phyloP scores from a whole-genome alignment of 805 yeast species.

The Metschnikowia hibisci region DNA sequence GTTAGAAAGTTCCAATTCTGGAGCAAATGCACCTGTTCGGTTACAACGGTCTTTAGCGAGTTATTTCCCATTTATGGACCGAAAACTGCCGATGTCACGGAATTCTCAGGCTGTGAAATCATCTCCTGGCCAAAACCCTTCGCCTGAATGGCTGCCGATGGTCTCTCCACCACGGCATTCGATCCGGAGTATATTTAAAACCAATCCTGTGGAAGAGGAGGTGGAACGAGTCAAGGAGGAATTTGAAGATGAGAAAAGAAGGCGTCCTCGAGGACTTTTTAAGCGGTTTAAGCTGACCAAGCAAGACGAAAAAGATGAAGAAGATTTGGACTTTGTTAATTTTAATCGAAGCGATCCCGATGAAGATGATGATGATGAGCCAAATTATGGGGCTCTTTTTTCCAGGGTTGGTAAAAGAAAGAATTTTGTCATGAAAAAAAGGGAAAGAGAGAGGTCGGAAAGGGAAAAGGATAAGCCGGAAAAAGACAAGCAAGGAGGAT shows the following conservation, averaged over 20 bases:
- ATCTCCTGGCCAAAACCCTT: neutral
- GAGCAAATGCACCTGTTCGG: constrained; percentile 11
- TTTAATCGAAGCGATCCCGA: neutral
- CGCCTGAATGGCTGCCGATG: constrained; percentile 4
- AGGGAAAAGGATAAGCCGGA: neutral
- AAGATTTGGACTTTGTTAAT: neutral
- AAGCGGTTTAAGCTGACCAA: constrained; percentile 33
- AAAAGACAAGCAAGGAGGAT: neutral
- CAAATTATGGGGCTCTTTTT: constrained; percentile 43
- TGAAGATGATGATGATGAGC: constrained; percentile 20
- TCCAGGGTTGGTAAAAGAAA: constrained; percentile 41
- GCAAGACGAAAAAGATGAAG: constrained; percentile 17
- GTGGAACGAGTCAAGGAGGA: neutral
- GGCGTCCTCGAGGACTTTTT: constrained; percentile 28
- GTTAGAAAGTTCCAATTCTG: constrained; percentile 28
- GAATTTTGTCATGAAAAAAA: constrained; percentile 23
- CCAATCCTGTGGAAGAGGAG: constrained; percentile 6
- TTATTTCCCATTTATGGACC: constrained; percentile 39
- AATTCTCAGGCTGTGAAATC: too few relatives aligned
- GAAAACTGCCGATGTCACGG: constrained; percentile 10
- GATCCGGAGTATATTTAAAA: constrained; percentile 32
- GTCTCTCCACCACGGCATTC: constrained; percentile 27
- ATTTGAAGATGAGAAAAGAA: constrained; percentile 20
- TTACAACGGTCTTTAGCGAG: constrained; percentile 29
- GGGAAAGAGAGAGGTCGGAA: constrained; percentile 17